Evolutionary conservation across 371 early-diverging fungal species (phyloP), one percentile per base, ranked within the genome.

Genomic region (Rhizopus arrhizus): DNA sequence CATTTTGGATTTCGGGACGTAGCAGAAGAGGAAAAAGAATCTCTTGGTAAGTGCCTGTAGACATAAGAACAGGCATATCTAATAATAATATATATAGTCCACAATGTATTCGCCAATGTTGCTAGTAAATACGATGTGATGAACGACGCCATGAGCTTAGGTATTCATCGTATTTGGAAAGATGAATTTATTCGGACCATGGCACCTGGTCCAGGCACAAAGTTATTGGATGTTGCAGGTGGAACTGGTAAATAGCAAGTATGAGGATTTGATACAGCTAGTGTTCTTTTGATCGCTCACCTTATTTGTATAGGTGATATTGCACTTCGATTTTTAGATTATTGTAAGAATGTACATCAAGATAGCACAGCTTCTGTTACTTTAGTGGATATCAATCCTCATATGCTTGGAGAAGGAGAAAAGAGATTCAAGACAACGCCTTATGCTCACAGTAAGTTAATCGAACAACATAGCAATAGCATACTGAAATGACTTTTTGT

Each of bases 131-230:
- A 98, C 77, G 98, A 98, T 70, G 68, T 95, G 10, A 97, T 98
- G 98, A 97, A 97, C 79, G 98, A 97, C 58, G 88, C 91, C 13
- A 97, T 97, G 98, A 91, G 91, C 70, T 77, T 86, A 28, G 98
- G 98, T 34, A 75, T 97, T 31, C 97, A 97, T 69, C 85, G 97
- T 56, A 71, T 95, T 38, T 97, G 98, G 98, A 97, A 97, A 69
- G 93, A 94, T 67, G 88, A 93, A 64, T 92, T 93, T 64, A 90
- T 97, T 63, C 84, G 88, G 29, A 79, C 75, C 10, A 83, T 97
- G 81, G 89, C 93, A 4, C 97, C 98, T 7, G 82, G 86, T 5
- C 91, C 89, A 4, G 88, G 88, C 9, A 95, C 95, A 34, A 89
- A 85, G 56, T 81, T 98, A 8, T 73, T 98, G 34, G 98, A 98